A percentile compares a stretch with the other conserved stretches of the same genome.
These are phyloP conservation scores for Anisodus acutangulus DNA, from an alignment of 257 asterid species.

Conservation along the genomic window DNA sequence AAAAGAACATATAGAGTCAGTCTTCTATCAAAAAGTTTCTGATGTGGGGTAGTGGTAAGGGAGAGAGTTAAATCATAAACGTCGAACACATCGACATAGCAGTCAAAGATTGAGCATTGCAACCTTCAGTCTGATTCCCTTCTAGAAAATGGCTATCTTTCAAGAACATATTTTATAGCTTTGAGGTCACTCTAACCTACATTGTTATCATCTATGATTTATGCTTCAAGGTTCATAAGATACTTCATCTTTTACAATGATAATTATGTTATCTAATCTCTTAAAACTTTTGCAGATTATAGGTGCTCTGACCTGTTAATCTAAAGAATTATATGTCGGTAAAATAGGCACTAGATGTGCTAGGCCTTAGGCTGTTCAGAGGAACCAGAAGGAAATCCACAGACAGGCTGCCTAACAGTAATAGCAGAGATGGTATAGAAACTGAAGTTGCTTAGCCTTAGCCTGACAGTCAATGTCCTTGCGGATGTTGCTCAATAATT, in stretches of 20 bases:
- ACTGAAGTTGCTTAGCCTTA: neutral
- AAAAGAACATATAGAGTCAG: neutral
- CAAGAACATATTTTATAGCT: neutral
- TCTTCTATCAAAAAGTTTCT: neutral
- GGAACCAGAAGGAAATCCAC: slow-evolving; percentile 36
- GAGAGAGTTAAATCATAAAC: neutral
- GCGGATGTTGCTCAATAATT: neutral
- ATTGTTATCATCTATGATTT: neutral
- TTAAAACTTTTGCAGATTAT: neutral
- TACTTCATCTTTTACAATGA: neutral
- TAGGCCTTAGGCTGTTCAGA: slow-evolving; percentile 6
- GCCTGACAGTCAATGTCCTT: neutral
- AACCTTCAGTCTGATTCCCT: neutral
- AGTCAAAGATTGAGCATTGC: neutral
- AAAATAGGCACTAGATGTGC: neutral
- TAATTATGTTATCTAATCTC: neutral
- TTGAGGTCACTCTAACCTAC: neutral
- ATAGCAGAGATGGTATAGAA: neutral
- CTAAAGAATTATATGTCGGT: neutral
- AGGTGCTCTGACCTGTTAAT: neutral
- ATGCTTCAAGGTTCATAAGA: neutral
- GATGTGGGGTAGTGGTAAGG: neutral
- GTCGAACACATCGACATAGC: neutral
- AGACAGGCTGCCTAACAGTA: neutral
- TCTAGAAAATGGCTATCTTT: neutral